phyloP scores from a whole-genome alignment of 768 basidiomycete genomes.

The Mrakia gelida region DNA sequence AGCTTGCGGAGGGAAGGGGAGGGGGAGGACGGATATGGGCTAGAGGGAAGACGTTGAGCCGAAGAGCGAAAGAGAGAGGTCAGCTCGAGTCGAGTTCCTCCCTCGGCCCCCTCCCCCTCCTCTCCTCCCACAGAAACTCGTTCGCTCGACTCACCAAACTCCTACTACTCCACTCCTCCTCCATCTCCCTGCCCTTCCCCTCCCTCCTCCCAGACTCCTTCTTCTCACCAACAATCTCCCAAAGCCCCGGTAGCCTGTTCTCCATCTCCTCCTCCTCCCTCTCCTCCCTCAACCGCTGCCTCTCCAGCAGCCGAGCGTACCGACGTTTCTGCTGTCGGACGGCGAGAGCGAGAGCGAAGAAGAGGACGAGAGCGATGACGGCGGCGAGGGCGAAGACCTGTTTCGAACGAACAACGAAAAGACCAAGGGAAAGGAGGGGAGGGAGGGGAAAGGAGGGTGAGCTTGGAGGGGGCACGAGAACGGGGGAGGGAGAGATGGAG shows the following conservation, averaged over 20 bases:
- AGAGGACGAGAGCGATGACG: conserved; percentile 12
- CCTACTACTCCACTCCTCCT: neutral
- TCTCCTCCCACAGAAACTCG: neutral
- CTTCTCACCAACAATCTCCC: conserved; percentile 7
- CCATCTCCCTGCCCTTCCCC: neutral
- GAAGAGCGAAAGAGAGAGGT: neutral
- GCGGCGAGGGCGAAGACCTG: conserved; percentile 23
- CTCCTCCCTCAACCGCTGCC: neutral
- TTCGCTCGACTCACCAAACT: too few relatives aligned
- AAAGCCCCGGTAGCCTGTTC: neutral
- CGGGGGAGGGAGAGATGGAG: neutral
- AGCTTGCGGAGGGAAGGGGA: neutral
- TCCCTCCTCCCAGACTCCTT: neutral
- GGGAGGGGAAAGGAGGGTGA: neutral
- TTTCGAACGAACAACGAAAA: neutral
- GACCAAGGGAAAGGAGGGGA: neutral
- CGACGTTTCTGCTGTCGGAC: conserved; percentile 17
- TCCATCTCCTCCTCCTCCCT: neutral
- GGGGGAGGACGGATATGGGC: neutral
- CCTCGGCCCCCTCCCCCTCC: neutral
- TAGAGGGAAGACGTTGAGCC: too few relatives aligned
- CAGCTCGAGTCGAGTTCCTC: neutral
- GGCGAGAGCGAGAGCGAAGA: conserved; percentile 7
- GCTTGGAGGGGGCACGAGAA: neutral
- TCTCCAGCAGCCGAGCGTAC: neutral